These are phyloP conservation scores for Artemisia annua DNA, from an alignment of 129 eudicot species.

Conservation along the genomic window DNA sequence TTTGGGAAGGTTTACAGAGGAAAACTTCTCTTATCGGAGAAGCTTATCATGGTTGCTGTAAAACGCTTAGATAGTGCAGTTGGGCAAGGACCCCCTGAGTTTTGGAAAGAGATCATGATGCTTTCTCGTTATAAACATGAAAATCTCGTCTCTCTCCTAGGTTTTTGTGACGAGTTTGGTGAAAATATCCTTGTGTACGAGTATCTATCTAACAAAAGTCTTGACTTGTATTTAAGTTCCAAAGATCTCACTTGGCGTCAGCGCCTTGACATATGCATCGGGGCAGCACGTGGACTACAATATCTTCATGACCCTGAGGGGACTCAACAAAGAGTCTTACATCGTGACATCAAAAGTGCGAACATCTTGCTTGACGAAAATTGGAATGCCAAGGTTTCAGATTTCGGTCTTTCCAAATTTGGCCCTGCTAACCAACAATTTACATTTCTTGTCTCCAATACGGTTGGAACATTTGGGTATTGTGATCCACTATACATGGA, in stretches of 20 bases:
- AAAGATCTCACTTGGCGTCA: not conserved
- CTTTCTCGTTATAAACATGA: not conserved
- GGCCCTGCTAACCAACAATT: not conserved
- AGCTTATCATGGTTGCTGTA: not conserved
- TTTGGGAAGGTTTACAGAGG: constrained; percentile 2
- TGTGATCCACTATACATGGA: not conserved
- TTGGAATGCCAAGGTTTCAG: not conserved
- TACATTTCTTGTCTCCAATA: not conserved
- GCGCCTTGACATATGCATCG: not conserved
- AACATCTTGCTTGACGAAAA: not conserved
- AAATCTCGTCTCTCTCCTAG: not conserved
- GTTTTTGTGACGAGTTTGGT: not conserved
- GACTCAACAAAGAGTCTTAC: constrained; percentile 2
- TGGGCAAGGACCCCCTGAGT: constrained; percentile 1
- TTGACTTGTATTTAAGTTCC: not conserved
- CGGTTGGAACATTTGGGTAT: not conserved
- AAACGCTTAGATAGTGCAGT: constrained; percentile 2
- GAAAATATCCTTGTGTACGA: constrained; percentile 6
- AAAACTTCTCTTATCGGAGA: not conserved
- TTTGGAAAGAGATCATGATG: constrained; percentile 1
- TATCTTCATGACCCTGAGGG: constrained; percentile 1
- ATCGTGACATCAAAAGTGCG: constrained; percentile 1
- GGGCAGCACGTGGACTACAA: not conserved
- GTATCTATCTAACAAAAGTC: not conserved
- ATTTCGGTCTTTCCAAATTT: not conserved